These are phyloP conservation scores for Zygnema circumcarinatum DNA, from an alignment of 139 green algal species.

Conservation along the genomic window DNA sequence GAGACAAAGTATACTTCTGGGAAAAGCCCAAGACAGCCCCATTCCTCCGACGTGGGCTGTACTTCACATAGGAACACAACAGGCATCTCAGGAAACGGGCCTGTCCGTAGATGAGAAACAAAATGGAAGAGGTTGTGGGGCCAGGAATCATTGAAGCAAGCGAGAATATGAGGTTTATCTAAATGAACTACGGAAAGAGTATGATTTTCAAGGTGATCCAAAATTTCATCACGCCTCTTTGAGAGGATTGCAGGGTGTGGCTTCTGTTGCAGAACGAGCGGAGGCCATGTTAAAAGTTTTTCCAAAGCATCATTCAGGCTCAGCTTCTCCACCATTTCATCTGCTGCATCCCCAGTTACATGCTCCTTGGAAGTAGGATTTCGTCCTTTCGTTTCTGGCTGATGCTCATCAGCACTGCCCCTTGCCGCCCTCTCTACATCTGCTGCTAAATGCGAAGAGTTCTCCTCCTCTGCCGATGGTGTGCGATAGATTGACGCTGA, in stretches of 20 bases:
- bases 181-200: slow-evolving; percentile 2
- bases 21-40: slow-evolving; percentile 36
- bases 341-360: background rate
- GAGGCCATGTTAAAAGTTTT: slow-evolving; percentile 31
- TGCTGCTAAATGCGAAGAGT: background rate
- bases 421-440: background rate
- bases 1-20: slow-evolving; percentile 26
- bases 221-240: background rate
- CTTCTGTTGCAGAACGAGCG: background rate
- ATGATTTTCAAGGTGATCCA: background rate
- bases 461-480: background rate
- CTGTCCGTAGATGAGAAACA: background rate
- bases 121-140: slow-evolving; percentile 28
- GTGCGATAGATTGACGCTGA: background rate
- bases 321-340: background rate
- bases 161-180: background rate
- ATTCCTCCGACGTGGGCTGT: slow-evolving; percentile 20
- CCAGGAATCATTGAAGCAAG: background rate
- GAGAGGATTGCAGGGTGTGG: slow-evolving; percentile 4
- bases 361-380: too few relatives aligned
- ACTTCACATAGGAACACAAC: slow-evolving; percentile 24
- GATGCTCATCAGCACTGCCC: background rate
- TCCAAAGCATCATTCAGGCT: slow-evolving; percentile 28
- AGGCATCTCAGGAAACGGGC: background rate
- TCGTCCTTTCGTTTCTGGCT: background rate